Percentiles rank a stretch among this genome's conserved stretches.
Conservation (phyloP, 176 grass and related monocot species). For the Carex littledalei region DNA sequence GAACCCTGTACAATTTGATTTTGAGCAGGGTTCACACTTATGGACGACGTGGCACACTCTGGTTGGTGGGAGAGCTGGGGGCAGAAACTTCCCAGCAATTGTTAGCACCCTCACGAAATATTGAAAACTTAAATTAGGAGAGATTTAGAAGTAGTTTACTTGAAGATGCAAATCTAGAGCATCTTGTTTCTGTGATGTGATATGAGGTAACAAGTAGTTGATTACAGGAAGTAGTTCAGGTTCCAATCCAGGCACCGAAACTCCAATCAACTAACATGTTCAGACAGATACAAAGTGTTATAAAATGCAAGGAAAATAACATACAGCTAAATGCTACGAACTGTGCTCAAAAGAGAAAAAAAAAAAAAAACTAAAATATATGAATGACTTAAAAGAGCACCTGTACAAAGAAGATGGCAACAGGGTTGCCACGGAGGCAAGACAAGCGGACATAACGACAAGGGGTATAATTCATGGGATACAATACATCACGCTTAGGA, state of each 20-base stretch:
- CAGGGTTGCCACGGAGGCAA: slow-evolving; percentile 80
- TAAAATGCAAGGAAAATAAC: not conserved
- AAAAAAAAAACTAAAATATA: not conserved
- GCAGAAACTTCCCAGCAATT: not conserved
- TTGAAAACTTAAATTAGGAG: not conserved
- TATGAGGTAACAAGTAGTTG: slow-evolving; percentile 73
- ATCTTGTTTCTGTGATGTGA: slow-evolving; percentile 66
- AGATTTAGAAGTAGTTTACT: slow-evolving; percentile 30
- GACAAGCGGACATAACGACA: slow-evolving; percentile 91
- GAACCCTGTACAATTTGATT: not conserved
- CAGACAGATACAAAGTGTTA: slow-evolving; percentile 15
- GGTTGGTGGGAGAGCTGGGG: not conserved
- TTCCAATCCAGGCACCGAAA: slow-evolving; percentile 81
- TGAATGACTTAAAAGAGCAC: slow-evolving; percentile 17
- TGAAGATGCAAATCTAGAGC: slow-evolving; percentile 79
- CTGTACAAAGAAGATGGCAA: slow-evolving; percentile 93
- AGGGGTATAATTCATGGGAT: slow-evolving; percentile 62
- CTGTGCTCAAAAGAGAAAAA: not conserved
- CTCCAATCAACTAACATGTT: slow-evolving; percentile 54
- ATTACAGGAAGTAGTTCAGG: slow-evolving; percentile 80
- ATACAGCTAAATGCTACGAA: not conserved
- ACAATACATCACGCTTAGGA: slow-evolving; percentile 86
- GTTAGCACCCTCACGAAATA: not conserved
- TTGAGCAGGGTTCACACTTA: not conserved
- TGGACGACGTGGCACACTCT: not conserved